A percentile compares a stretch with the other conserved stretches of the same genome.
Conservation (phyloP, 2,329 filamentous ascomycete genomes). For the Colletotrichum chlorophyti region DNA sequence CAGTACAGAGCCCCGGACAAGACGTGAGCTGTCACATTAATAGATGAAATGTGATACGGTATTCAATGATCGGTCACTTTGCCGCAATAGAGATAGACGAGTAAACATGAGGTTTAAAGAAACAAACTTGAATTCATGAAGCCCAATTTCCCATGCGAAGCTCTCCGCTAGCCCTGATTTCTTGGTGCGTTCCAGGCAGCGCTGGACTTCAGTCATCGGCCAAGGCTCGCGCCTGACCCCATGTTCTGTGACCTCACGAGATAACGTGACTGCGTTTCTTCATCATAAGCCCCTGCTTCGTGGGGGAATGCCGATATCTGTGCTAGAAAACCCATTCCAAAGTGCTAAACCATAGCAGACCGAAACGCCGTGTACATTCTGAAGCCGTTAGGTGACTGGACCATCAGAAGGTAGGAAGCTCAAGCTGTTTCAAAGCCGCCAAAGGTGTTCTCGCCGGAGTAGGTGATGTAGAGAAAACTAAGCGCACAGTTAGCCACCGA, state of each 20-base stretch:
- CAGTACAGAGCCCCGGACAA: too few species aligned
- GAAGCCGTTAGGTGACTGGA: constrained; percentile 15
- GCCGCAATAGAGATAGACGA: not conserved
- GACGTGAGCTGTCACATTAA: not conserved
- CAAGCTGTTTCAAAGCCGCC: constrained; percentile 60
- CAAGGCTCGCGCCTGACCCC: constrained; percentile 16
- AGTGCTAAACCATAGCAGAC: constrained; percentile 27
- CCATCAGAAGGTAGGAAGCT: constrained; percentile 29
- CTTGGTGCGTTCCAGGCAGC: constrained; percentile 20
- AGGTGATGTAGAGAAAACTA: constrained; percentile 98
- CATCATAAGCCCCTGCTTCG: constrained; percentile 15
- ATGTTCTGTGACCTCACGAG: constrained; percentile 22
- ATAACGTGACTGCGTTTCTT: constrained; percentile 28
- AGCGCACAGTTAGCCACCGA: constrained; percentile 1
- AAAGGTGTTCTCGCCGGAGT: constrained; percentile 99
- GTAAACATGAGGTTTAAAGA: constrained; percentile 22
- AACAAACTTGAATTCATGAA: constrained; percentile 15
- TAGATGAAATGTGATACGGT: constrained; percentile 1
- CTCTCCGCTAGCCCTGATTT: constrained; percentile 21
- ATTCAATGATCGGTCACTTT: not conserved
- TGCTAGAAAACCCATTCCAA: constrained; percentile 25
- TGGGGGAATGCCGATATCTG: constrained; percentile 19
- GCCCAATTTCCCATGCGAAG: constrained; percentile 17
- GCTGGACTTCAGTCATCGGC: constrained; percentile 8
- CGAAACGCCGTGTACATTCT: constrained; percentile 30